Percentiles rank a stretch among this genome's conserved stretches.
These are phyloP conservation scores for Eurotiales sp. DNA, from an alignment of 2,329 filamentous ascomycete genomes.

Conservation along the genomic window DNA sequence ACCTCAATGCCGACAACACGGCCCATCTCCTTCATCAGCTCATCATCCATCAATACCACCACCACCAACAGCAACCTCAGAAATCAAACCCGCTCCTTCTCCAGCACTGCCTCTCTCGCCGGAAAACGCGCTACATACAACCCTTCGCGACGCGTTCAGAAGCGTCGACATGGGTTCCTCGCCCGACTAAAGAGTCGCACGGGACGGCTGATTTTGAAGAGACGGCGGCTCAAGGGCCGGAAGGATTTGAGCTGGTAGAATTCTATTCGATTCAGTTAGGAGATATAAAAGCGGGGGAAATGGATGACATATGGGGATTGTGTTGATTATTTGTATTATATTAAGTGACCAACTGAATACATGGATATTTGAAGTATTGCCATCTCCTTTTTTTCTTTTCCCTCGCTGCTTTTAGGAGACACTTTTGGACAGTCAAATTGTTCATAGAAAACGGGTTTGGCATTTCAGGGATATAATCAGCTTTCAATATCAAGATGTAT, in stretches of 20 bases:
- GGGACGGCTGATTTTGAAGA: constrained; percentile 52
- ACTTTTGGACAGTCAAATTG: not conserved
- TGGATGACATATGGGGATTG: too few species aligned
- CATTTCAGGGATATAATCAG: not conserved
- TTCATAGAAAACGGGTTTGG: not conserved
- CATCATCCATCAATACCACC: not conserved
- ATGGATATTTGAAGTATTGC: too few species aligned
- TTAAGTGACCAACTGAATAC: too few species aligned
- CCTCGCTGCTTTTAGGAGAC: too few species aligned
- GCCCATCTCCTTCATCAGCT: not conserved
- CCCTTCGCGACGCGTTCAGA: constrained; percentile 57
- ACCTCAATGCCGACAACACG: not conserved
- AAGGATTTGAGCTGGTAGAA: constrained; percentile 53
- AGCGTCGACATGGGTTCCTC: constrained; percentile 60
- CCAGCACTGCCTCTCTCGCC: constrained; percentile 40
- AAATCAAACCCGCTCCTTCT: constrained; percentile 38
- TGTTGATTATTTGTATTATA: too few species aligned
- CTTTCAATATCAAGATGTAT: not conserved
- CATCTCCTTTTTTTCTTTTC: too few species aligned
- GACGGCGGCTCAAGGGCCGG: constrained; percentile 53
- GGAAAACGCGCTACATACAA: constrained; percentile 54
- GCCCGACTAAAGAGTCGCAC: constrained; percentile 50
- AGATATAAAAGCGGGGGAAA: too few species aligned
- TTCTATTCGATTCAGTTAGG: too few species aligned
- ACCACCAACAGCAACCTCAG: not conserved